Percentiles rank a stretch among this genome's conserved stretches.
phyloP scores from a whole-genome alignment of 768 basidiomycete genomes.

The Hysterangium stoloniferum region DNA sequence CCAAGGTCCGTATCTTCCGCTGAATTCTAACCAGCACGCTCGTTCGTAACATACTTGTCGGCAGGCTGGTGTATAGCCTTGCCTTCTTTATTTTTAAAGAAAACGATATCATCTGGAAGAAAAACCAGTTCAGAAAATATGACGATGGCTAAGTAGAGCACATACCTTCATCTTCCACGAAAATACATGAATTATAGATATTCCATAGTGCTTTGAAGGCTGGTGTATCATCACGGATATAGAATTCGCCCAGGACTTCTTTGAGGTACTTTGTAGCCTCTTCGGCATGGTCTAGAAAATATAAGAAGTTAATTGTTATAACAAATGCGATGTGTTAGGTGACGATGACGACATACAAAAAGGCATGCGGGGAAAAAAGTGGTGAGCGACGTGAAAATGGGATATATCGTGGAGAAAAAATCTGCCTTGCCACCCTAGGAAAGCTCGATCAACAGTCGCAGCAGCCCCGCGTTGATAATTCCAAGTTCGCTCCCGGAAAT shows the following conservation, averaged over 20 bases:
- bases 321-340: background rate
- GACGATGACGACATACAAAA: background rate
- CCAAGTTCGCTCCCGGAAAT: conserved; percentile 39
- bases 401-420: conserved; percentile 6
- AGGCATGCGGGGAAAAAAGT: conserved; percentile 3
- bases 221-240: background rate
- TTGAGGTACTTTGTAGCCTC: background rate
- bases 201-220: conserved; percentile 6
- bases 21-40: no score
- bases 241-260: background rate
- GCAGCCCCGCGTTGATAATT: background rate
- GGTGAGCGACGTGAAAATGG: conserved; percentile 2
- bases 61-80: conserved; percentile 14
- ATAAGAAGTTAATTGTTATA: background rate
- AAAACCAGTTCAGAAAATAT: background rate
- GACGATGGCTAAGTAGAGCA: background rate
- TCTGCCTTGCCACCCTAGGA: conserved; percentile 2
- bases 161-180: conserved; percentile 8
- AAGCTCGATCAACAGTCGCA: background rate
- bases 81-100: conserved; percentile 6
- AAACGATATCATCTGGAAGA: conserved; percentile 6
- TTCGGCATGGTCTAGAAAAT: background rate
- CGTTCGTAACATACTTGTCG: conserved; percentile 12
- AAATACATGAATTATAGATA: conserved; percentile 4
- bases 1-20: no score